Evolutionary conservation across 495 filamentous ascomycete genomes (phyloP).

Genomic region (Lindgomyces ingoldianus): DNA sequence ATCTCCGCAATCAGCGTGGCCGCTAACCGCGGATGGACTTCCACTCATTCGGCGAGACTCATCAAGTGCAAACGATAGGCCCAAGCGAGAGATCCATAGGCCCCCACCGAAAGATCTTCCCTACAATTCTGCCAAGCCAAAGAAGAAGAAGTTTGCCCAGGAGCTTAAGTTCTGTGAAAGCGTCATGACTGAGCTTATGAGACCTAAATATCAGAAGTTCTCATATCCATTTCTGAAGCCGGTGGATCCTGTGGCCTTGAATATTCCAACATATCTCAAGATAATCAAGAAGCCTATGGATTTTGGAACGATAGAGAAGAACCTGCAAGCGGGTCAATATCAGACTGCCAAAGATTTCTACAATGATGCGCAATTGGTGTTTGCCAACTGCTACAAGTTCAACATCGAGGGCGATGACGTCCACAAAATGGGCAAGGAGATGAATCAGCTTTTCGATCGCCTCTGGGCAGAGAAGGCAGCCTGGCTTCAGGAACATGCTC

Average conservation of each 20-base stretch:
- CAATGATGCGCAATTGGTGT: constrained; percentile 75
- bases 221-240: constrained; percentile 73
- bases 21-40: constrained; percentile 78
- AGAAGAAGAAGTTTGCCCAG: constrained; percentile 87
- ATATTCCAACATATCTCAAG: constrained; percentile 90
- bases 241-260: constrained; percentile 90
- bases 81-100: constrained; percentile 92
- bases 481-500: constrained; percentile 75
- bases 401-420: constrained; percentile 79
- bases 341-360: constrained; percentile 83
- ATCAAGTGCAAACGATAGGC: constrained; percentile 69
- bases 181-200: constrained; percentile 74
- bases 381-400: constrained; percentile 89
- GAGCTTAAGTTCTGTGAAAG: constrained; percentile 90
- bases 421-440: constrained; percentile 64
- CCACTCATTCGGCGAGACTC: constrained; percentile 91
- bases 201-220: constrained; percentile 65
- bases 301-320: constrained; percentile 70
- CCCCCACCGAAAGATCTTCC: constrained; percentile 83
- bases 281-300: constrained; percentile 98
- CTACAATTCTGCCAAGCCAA: constrained; percentile 77
- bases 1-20: constrained; percentile 64
- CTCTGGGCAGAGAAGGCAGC: constrained; percentile 73
- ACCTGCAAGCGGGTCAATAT: constrained; percentile 80
- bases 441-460: constrained; percentile 70